These are phyloP conservation scores for Sporothrix luriei DNA, from an alignment of 2,329 filamentous ascomycete genomes.

Conservation along the genomic window DNA sequence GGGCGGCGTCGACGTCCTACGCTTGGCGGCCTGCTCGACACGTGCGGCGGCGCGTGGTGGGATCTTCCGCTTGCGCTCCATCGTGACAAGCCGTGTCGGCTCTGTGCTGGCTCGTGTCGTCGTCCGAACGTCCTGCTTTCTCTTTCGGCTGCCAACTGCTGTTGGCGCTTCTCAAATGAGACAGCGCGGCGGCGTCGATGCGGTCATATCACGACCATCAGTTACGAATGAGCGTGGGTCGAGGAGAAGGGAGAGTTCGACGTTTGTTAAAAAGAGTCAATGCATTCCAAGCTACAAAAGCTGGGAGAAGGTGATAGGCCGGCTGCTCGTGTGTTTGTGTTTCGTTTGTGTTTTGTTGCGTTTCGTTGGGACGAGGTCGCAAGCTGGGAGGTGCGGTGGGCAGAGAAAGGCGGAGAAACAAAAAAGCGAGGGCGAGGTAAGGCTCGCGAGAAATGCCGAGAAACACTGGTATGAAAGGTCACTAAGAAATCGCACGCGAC, in stretches of 20 bases:
- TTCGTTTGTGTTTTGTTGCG: slow-evolving; percentile 11
- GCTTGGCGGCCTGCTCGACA: slow-evolving; percentile 62
- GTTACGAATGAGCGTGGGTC: neutral
- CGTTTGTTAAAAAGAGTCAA: neutral
- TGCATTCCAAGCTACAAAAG: neutral
- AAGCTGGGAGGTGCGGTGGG: slow-evolving; percentile 3
- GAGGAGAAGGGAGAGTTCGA: neutral
- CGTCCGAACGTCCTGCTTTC: neutral
- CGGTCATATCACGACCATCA: slow-evolving; percentile 33
- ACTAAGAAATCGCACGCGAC: slow-evolving; percentile 32
- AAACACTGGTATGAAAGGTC: slow-evolving; percentile 6
- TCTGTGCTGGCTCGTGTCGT: neutral
- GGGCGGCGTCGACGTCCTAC: slow-evolving; percentile 59
- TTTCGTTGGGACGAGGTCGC: slow-evolving; percentile 10
- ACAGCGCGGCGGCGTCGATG: slow-evolving; percentile 31
- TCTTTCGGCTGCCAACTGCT: slow-evolving; percentile 7
- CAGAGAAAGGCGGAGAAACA: slow-evolving; percentile 27
- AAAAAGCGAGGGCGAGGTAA: slow-evolving; percentile 25
- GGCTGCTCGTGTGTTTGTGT: neutral
- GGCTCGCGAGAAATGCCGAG: slow-evolving; percentile 15
- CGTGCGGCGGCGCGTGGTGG: slow-evolving; percentile 64
- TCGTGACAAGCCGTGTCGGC: slow-evolving; percentile 40
- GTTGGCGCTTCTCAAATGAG: slow-evolving; percentile 30
- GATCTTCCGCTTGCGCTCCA: slow-evolving; percentile 69
- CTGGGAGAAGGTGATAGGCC: neutral